Conservation (phyloP, 1,139 yeast genomes). For the Lodderomyces margitis region DNA sequence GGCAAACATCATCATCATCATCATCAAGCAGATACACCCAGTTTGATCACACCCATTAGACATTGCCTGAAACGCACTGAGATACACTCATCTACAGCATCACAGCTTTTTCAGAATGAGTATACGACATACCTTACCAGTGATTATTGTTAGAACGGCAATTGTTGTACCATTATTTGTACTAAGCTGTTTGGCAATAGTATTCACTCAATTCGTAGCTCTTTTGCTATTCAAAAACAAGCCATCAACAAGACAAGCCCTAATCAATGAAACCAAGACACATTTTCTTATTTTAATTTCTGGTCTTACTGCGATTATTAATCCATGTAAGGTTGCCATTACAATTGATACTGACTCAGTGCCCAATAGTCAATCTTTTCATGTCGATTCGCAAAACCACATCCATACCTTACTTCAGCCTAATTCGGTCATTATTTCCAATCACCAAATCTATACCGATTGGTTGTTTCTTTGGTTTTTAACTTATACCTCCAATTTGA, state of each 20-base stretch:
- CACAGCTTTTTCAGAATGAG: constrained; percentile 10
- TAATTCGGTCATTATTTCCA: constrained; percentile 67
- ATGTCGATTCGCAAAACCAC: constrained; percentile 22
- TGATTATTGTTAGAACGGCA: constrained; percentile 28
- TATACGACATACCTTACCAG: constrained; percentile 18
- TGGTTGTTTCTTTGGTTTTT: constrained; percentile 95
- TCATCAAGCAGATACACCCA: too few relatives aligned
- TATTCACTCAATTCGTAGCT: constrained; percentile 42
- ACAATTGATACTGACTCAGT: constrained; percentile 34
- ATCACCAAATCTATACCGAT: constrained; percentile 93
- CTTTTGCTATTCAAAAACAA: constrained; percentile 22
- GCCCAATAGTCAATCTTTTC: constrained; percentile 20
- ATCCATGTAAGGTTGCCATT: constrained; percentile 42
- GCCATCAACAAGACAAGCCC: constrained; percentile 31
- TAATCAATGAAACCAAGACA: constrained; percentile 47
- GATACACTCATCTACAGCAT: too few relatives aligned
- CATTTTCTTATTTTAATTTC: constrained; percentile 50
- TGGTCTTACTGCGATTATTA: constrained; percentile 39
- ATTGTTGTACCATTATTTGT: constrained; percentile 35
- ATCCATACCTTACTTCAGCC: constrained; percentile 37
- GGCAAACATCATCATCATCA: too few relatives aligned
- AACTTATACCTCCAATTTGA: constrained; percentile 64
- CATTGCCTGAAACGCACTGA: too few relatives aligned
- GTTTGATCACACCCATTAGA: too few relatives aligned
- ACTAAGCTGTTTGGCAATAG: constrained; percentile 46